These are phyloP conservation scores for Leishmania martiniquensis DNA, from an alignment of 208 protist genomes.

Conservation along the genomic window DNA sequence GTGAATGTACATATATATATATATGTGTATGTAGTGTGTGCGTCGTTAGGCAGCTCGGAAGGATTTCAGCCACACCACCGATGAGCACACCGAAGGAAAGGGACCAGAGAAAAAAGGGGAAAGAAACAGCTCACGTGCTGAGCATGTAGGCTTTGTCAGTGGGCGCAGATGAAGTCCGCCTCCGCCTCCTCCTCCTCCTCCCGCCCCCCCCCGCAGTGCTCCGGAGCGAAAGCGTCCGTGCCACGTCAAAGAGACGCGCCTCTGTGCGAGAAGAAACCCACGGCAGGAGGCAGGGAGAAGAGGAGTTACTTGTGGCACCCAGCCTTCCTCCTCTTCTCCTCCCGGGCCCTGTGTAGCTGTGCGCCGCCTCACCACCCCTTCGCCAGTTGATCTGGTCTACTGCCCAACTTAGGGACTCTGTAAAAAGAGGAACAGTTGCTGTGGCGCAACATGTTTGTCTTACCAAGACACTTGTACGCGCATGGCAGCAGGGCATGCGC, in stretches of 20 bases:
- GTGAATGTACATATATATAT: not conserved
- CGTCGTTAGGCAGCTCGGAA: not conserved
- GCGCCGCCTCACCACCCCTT: not conserved
- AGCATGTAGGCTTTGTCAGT: no score
- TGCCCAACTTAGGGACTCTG: not conserved
- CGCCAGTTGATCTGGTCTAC: not conserved
- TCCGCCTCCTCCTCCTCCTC: no score
- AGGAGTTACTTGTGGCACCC: not conserved
- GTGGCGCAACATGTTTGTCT: not conserved
- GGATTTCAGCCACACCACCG: no score
- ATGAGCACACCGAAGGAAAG: no score
- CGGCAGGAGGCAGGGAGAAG: not conserved
- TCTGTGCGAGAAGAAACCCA: not conserved
- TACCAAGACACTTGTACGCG: not conserved
- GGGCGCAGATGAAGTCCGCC: no score
- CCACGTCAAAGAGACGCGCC: no score
- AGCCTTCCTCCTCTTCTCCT: not conserved
- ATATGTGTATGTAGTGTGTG: not conserved
- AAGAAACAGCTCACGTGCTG: no score
- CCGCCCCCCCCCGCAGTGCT: not conserved
- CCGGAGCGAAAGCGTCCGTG: not conserved
- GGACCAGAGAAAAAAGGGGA: not conserved
- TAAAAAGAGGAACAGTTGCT: constrained; percentile 1
- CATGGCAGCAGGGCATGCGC: not conserved
- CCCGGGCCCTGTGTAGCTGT: not conserved